Evolutionary conservation across 257 asterid genomes (phyloP), one percentile per base, ranked within the genome.

Genomic region (Solanum virginianum): DNA sequence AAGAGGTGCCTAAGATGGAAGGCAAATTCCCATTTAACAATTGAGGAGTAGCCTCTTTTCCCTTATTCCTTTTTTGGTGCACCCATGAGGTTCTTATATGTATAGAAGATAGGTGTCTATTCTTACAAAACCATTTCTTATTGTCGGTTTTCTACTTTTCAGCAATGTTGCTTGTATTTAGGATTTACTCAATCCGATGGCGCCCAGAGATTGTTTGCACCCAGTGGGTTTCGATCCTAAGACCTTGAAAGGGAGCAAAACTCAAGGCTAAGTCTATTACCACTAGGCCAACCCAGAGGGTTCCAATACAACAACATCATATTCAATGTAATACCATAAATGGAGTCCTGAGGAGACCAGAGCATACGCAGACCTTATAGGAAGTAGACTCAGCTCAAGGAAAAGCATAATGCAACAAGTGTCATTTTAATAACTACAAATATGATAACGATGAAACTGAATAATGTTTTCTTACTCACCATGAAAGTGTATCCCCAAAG

Each of bases 401-500:
- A 65, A 65, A 65, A 65, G 36, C 43, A 65, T 65, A 60, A 43
- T 26, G 11, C 56, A 39, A 55, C 10, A 65, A 45, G n/a, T 10
- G 14, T 29, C 45, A 55, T 77, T 13, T 14, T 22, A 75, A 47
- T 75, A 82, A n/a, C 10, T 59, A 41, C 7, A 81, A 17, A 39
- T n/a, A 24, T 62, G 62, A 62, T 4, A 26, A 11, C 41, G 65
- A 66, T 75, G 85, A 57, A 56, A 68, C 8, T 4, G 14, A 32
- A 68, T 7, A 41, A 15, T 32, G 22, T 4, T 71, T 13, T 0
- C 8, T n/a, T 22, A 22, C 93, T 92, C 84, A 95, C 99, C 98
- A 74, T 90, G 94, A 69, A 91, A 88, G 88, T 93, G 95, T 89
- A 94, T 89, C 90, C 91, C 89, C 60, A 90, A 81, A 80, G 95